Evolutionary conservation across 2,329 filamentous ascomycete genomes (phyloP).

Genomic region (Nigrospora sphaerica): DNA sequence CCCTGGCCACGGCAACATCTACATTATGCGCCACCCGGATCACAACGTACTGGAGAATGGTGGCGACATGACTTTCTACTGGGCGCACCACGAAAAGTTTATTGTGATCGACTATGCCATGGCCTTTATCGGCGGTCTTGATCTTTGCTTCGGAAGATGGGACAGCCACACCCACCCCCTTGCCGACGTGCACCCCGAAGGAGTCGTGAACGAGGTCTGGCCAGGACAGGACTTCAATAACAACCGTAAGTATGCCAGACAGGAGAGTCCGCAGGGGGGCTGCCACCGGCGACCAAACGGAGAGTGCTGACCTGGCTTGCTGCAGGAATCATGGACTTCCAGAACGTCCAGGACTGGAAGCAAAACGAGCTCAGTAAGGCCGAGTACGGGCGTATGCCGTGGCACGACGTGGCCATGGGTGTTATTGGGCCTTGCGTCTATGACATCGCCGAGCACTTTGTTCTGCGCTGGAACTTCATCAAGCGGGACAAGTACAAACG

Average conservation of each 20-base stretch:
- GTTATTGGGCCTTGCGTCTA: constrained; percentile 84
- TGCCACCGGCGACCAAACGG: no score
- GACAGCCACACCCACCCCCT: constrained; percentile 80
- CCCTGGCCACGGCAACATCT: constrained; percentile 82
- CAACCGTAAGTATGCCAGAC: constrained; percentile 47
- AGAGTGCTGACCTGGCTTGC: no score
- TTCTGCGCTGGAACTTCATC: constrained; percentile 91
- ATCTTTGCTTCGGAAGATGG: constrained; percentile 94
- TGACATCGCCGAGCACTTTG: constrained; percentile 93
- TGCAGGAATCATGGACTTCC: constrained; percentile 73
- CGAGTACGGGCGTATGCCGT: constrained; percentile 92
- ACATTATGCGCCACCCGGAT: constrained; percentile 83
- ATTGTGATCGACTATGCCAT: constrained; percentile 87
- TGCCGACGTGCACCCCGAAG: constrained; percentile 80
- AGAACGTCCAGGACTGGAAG: constrained; percentile 87
- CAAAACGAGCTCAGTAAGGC: constrained; percentile 87
- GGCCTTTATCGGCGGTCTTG: constrained; percentile 89
- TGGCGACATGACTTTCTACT: constrained; percentile 95
- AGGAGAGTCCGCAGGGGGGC: no score
- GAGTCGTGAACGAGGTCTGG: constrained; percentile 77
- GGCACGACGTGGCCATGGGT: constrained; percentile 94
- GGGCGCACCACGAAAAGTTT: constrained; percentile 86
- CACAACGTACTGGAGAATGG: constrained; percentile 93
- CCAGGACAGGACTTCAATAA: constrained; percentile 98
- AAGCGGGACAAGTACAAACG: constrained; percentile 98